phyloP scores from a whole-genome alignment of 768 basidiomycete genomes.

The Mycena venus region DNA sequence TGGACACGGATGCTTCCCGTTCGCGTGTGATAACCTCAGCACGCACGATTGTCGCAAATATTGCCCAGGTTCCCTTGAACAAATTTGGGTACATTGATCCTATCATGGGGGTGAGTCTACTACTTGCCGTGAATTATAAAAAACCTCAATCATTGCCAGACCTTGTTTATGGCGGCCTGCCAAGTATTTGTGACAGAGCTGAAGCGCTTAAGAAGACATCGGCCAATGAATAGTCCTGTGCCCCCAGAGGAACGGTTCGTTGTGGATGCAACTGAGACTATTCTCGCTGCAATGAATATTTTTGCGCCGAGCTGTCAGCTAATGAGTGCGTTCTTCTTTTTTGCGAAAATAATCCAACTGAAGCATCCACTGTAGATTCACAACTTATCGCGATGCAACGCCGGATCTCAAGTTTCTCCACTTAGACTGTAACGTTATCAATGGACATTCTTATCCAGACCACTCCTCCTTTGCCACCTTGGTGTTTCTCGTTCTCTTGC shows the following conservation, averaged over 20 bases:
- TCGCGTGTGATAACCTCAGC: conserved; percentile 15
- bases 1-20: conserved; percentile 19
- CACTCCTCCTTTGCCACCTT: no score
- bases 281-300: conserved; percentile 28
- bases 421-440: no score
- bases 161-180: conserved; percentile 28
- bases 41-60: conserved; percentile 12
- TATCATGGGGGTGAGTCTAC: conserved; percentile 25
- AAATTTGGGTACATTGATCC: conserved; percentile 27
- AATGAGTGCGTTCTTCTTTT: conserved; percentile 10
- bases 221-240: not conserved
- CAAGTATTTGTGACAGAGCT: conserved; percentile 32
- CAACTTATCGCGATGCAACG: conserved; percentile 19
- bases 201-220: not conserved
- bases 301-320: conserved; percentile 25
- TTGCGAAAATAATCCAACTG: not conserved
- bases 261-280: conserved; percentile 16
- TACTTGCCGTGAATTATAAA: not conserved
- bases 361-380: not conserved
- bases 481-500: no score
- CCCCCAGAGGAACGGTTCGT: conserved; percentile 1
- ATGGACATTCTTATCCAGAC: no score
- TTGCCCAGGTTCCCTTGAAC: conserved; percentile 9
- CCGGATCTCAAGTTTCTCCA: no score
- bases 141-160: not conserved